Conservation (phyloP, 495 filamentous ascomycete species). For the Massariosphaeria phaeospora region DNA sequence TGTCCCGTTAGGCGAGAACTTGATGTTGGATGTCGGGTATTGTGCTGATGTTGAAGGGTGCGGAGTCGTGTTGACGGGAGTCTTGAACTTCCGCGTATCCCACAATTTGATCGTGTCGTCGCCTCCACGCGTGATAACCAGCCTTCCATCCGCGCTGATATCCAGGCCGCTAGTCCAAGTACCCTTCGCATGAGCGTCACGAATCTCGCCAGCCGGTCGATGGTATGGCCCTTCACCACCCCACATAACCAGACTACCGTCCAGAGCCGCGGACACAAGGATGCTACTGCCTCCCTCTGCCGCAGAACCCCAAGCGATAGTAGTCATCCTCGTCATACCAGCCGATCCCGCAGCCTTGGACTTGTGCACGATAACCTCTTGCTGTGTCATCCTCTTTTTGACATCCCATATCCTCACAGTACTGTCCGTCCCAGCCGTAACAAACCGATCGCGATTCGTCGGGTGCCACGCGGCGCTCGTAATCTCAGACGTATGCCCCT, state of each 20-base stretch:
- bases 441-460: conserved; percentile 70
- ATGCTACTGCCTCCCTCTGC: conserved; percentile 70
- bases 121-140: conserved; percentile 83
- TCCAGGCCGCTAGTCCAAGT: conserved; percentile 95
- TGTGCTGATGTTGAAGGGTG: conserved; percentile 78
- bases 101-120: conserved; percentile 82
- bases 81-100: conserved; percentile 95
- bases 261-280: conserved; percentile 80
- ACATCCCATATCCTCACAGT: conserved; percentile 96
- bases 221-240: conserved; percentile 79
- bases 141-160: conserved; percentile 82
- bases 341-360: conserved; percentile 78
- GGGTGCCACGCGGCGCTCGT: conserved; percentile 86
- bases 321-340: conserved; percentile 89
- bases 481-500: conserved; percentile 88
- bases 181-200: conserved; percentile 72
- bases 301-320: conserved; percentile 79
- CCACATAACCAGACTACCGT: conserved; percentile 91
- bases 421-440: conserved; percentile 87
- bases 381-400: conserved; percentile 78
- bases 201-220: conserved; percentile 79
- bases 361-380: conserved; percentile 91
- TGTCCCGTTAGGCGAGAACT: conserved; percentile 75
- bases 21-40: conserved; percentile 78
- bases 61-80: conserved; percentile 70